Evolutionary conservation across 768 basidiomycete genomes (phyloP), one percentile per base, ranked within the genome.

Genomic region (Pisolithus microcarpus): DNA sequence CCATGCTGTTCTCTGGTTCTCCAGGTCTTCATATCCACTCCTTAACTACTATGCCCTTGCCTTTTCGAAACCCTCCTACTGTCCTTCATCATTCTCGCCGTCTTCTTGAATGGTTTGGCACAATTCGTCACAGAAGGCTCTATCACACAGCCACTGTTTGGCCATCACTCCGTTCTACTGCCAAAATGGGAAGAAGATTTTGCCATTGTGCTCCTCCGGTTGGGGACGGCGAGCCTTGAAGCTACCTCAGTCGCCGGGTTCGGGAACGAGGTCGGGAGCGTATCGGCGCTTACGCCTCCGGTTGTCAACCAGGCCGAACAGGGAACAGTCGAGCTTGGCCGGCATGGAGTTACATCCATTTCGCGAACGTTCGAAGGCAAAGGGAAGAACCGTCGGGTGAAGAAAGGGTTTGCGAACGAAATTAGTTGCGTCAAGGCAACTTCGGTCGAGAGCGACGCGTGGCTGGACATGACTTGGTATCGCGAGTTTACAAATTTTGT

Each of bases 201-300:
- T 65, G 78, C 80, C 6, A 75, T 87, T 19, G 77, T 83, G 3
- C 72, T 90, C 37, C 71, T 89, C 39, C 79, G 87, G 19, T 71
- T 87, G 18, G 85, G 85, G 18, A 84, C 84, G 1, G 85, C 85
- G 4, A 85, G 83, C 55, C 71, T 90, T 45, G 87, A 90, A 61
- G 82, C 84, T 0, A 87, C 86, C 0, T 81, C 80, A 43, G 72
- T 85, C 9, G 74, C 79, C 21, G 87, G 87, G 3, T 75, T 85
- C 61, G 81, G 82, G 1, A 87, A 89, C 58, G 86, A 90, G 64
- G 81, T 88, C 11, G 79, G 80, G 7, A 70, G 75, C 5, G 72
- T 88, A 45, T 56, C 66, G 40, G 58, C 57, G 11, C 45, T 68
- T 34, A 55, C 49, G 46, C 44, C 56, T 2, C 28, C 58, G 7